These are phyloP conservation scores for Arthrobotrys iridis DNA, from an alignment of 2,329 filamentous ascomycete genomes.

Conservation along the genomic window DNA sequence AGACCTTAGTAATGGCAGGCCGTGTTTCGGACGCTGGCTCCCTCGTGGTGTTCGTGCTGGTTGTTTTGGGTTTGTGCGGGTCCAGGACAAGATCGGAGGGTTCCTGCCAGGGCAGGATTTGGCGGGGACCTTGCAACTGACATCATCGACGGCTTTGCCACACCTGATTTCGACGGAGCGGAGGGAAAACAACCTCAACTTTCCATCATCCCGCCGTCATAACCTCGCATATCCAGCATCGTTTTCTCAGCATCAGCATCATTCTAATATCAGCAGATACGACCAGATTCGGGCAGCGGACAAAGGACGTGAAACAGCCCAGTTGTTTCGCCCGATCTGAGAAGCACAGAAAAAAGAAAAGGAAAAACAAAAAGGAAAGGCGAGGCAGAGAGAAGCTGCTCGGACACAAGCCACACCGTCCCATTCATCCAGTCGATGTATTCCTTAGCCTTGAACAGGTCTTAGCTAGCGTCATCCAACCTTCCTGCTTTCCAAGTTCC, in stretches of 20 bases:
- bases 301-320: no score
- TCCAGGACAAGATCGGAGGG: not conserved
- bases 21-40: no score
- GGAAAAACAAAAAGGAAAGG: no score
- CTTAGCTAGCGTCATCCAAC: conserved; percentile 20
- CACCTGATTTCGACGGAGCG: not conserved
- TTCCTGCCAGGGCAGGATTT: conserved; percentile 2
- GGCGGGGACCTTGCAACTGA: conserved; percentile 11
- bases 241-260: not conserved
- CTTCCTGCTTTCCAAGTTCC: not conserved
- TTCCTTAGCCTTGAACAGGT: no score
- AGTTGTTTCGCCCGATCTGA: no score
- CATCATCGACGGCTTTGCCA: conserved; percentile 19
- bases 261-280: not conserved
- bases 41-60: no score
- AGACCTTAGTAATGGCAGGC: no score
- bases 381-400: no score
- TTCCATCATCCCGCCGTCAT: conserved; percentile 21
- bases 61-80: not conserved
- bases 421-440: not conserved
- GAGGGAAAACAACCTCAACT: conserved; percentile 8
- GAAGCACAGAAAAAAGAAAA: no score
- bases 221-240: not conserved
- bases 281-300: no score
- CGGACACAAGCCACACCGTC: not conserved